phyloP scores from a whole-genome alignment of 306 rosid species.

The Pterocarpus macrocarpus region DNA sequence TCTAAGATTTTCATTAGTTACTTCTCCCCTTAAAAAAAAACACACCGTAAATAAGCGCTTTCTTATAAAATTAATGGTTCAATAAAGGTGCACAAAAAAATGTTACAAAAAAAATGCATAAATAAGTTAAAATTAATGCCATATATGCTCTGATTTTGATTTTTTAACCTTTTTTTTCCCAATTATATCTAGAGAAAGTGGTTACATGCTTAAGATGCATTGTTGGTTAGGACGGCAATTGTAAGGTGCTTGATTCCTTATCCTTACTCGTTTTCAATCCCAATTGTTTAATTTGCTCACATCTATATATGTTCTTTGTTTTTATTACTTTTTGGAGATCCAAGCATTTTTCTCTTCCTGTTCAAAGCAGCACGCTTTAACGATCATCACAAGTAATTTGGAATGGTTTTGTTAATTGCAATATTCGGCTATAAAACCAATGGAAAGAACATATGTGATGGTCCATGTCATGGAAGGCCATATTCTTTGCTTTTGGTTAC shows the following conservation, averaged over 20 bases:
- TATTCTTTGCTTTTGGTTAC: slow-evolving; percentile 53
- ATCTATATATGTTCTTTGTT: not conserved
- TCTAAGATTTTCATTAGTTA: no score
- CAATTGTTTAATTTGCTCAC: slow-evolving; percentile 6
- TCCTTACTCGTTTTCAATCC: slow-evolving; percentile 27
- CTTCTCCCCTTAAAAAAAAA: no score
- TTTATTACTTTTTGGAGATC: not conserved
- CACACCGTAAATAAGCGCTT: no score
- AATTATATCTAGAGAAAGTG: not conserved
- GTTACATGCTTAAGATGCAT: not conserved
- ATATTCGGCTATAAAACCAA: slow-evolving; percentile 38
- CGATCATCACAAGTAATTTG: slow-evolving; percentile 4
- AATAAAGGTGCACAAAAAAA: no score
- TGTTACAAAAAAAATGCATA: no score
- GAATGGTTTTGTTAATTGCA: slow-evolving; percentile 11
- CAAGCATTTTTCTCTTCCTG: not conserved
- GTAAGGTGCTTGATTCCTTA: slow-evolving; percentile 29
- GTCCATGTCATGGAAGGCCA: slow-evolving; percentile 54
- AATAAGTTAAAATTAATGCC: no score
- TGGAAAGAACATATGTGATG: slow-evolving; percentile 28
- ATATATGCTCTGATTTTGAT: not conserved
- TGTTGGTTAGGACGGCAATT: slow-evolving; percentile 42
- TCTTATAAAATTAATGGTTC: no score
- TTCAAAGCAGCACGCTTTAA: slow-evolving; percentile 42
- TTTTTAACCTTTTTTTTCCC: no score